Conservation (phyloP, 2,329 filamentous ascomycete genomes). For the Ophiostoma populinum region DNA sequence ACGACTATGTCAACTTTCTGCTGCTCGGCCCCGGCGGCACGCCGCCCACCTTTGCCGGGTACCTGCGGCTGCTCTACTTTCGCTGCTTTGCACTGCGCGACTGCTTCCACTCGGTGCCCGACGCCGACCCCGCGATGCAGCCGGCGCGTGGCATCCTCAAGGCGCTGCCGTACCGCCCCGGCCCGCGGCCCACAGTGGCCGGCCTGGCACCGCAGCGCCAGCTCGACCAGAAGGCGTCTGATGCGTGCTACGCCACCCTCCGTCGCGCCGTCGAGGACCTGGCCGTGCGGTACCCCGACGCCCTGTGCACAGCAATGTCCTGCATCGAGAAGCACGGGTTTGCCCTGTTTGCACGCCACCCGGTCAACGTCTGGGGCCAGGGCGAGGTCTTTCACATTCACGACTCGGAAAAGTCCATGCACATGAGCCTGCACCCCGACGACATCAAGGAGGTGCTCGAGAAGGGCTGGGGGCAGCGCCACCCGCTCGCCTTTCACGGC, state of each 20-base stretch:
- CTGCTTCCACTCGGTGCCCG: constrained; percentile 41
- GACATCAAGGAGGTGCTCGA: constrained; percentile 57
- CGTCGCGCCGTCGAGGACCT: constrained; percentile 34
- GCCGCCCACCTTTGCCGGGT: constrained; percentile 54
- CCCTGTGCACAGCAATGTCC: constrained; percentile 45
- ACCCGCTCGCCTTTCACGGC: constrained; percentile 48
- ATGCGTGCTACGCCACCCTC: constrained; percentile 36
- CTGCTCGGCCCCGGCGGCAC: constrained; percentile 67
- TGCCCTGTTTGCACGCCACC: constrained; percentile 51
- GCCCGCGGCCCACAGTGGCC: constrained; percentile 46
- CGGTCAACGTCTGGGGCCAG: constrained; percentile 51
- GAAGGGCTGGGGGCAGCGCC: constrained; percentile 63
- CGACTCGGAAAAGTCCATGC: constrained; percentile 57
- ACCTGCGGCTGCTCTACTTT: constrained; percentile 58
- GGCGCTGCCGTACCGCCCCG: constrained; percentile 41
- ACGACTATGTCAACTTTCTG: constrained; percentile 62
- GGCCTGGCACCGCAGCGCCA: constrained; percentile 75
- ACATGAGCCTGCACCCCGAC: constrained; percentile 63
- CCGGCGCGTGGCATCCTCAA: constrained; percentile 42
- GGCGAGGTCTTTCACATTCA: constrained; percentile 78
- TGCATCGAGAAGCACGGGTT: constrained; percentile 73
- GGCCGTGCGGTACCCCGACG: constrained; percentile 21
- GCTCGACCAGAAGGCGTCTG: constrained; percentile 45
- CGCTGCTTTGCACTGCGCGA: constrained; percentile 54
- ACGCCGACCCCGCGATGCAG: constrained; percentile 29